Percentiles rank a stretch among this genome's conserved stretches.
Conservation (phyloP, 1,284 basidiomycete species). For the Heterobasidion occidentale region DNA sequence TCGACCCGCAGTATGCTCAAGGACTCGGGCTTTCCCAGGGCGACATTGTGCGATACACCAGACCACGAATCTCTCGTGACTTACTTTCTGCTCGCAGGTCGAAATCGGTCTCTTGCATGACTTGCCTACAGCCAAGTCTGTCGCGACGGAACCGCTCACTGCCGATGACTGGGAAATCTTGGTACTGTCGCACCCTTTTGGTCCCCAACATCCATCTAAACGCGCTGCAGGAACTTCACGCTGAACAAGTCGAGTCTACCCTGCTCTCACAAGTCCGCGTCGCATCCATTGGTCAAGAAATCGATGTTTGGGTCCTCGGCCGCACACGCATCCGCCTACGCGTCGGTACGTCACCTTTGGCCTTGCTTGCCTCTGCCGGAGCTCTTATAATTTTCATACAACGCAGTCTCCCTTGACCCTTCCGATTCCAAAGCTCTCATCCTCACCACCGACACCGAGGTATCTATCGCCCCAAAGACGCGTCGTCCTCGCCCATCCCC, state of each 20-base stretch:
- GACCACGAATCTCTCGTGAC: neutral
- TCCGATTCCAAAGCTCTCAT: constrained; percentile 48
- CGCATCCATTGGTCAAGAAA: constrained; percentile 75
- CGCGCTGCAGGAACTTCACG: constrained; percentile 68
- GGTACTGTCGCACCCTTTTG: constrained; percentile 35
- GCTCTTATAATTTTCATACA: neutral
- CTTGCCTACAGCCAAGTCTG: constrained; percentile 69
- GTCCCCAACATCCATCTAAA: neutral
- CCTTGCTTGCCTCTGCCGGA: neutral
- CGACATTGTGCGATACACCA: constrained; percentile 52
- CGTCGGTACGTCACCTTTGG: constrained; percentile 51
- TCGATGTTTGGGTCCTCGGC: constrained; percentile 90
- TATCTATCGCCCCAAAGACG: constrained; percentile 82
- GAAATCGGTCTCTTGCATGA: constrained; percentile 83
- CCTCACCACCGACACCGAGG: constrained; percentile 84
- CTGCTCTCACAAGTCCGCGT: constrained; percentile 90
- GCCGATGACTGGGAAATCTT: constrained; percentile 98
- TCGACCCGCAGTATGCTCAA: constrained; percentile 85
- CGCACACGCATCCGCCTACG: constrained; percentile 78
- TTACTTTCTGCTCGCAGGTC: constrained; percentile 43
- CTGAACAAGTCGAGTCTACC: constrained; percentile 84
- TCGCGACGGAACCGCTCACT: constrained; percentile 82
- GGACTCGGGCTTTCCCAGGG: constrained; percentile 69
- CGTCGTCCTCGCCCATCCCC: constrained; percentile 11
- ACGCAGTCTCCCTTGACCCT: constrained; percentile 51